Percentiles rank a stretch among this genome's conserved stretches.
Conservation (phyloP, 495 filamentous ascomycete genomes). For the Recurvomyces mirabilis region DNA sequence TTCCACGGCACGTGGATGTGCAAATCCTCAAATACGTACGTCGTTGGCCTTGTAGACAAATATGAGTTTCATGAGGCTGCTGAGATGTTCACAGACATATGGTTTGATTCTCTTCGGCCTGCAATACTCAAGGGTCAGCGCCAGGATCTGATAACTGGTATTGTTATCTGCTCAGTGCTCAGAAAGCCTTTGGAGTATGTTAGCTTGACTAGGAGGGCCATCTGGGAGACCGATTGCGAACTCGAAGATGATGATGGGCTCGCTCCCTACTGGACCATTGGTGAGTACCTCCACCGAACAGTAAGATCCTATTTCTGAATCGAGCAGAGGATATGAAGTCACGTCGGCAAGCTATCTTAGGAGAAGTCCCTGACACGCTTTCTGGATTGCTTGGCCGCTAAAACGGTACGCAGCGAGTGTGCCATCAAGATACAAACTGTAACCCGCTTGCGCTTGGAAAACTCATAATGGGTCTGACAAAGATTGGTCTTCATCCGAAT, state of each 20-base stretch:
- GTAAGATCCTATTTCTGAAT: not conserved
- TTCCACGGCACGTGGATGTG: slow-evolving; percentile 34
- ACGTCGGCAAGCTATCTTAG: not conserved
- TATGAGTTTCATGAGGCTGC: slow-evolving; percentile 39
- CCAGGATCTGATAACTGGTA: not conserved
- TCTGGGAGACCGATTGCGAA: slow-evolving; percentile 1
- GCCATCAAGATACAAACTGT: not conserved
- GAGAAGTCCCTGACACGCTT: not conserved
- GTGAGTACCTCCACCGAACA: not conserved
- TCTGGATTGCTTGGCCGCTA: not conserved
- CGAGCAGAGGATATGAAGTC: not conserved
- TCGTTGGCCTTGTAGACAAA: slow-evolving; percentile 42
- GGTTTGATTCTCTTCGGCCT: slow-evolving; percentile 26
- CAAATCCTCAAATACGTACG: slow-evolving; percentile 39
- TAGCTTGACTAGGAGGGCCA: not conserved
- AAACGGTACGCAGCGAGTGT: not conserved
- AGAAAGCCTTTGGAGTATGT: not conserved
- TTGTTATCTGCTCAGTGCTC: not conserved
- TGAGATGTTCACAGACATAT: slow-evolving; percentile 34
- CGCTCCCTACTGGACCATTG: not conserved
- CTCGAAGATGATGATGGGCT: not conserved
- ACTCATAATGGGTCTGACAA: not conserved
- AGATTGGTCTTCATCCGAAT: not conserved
- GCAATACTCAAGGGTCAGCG: not conserved
- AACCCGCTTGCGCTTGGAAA: not conserved